Base-by-base conservation (phyloP, 176 grass and related monocot species). In the Tuctoria greenei region DNA sequence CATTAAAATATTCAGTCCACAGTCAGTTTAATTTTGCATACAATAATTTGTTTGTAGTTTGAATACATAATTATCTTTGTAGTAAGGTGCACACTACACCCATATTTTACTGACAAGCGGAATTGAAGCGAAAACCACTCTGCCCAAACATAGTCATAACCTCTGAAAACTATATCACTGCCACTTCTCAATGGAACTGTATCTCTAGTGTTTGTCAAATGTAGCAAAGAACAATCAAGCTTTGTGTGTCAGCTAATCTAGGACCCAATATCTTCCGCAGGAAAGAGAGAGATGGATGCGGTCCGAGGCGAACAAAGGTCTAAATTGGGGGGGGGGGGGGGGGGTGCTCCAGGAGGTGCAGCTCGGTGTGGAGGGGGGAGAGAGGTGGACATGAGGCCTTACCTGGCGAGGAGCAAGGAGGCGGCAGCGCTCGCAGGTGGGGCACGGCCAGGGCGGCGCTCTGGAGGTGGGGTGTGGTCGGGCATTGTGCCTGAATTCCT, bases 291-390 rank as follows among this genome's bases (percentile, higher is more conserved):
- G 10, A 49, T 15, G 11, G 45, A 28, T 21, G 5, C 11, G 15
- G n/a, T 23, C 44, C 26, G 35, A 66, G 45, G 45, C 66, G 52
- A 41, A 57, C 10, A 56, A 37, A n/a, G 10, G 37, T 69, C 20
- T 27, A 68, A 69, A 15, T 58, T 40, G 52, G 52, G 51, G n/a
- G 63, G 43, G 60, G 47, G n/a, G n/a, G n/a, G n/a, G n/a, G n/a
- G n/a, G n/a, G n/a, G n/a, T n/a, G n/a, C n/a, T n/a, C n/a, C n/a
- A n/a, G n/a, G n/a, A n/a, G n/a, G n/a, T n/a, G n/a, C n/a, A n/a
- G n/a, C n/a, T n/a, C n/a, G n/a, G n/a, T n/a, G n/a, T n/a, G n/a
- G n/a, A n/a, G n/a, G n/a, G n/a, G n/a, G n/a, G n/a, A n/a, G n/a
- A n/a, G n/a, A n/a, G n/a, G n/a, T n/a, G n/a, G n/a, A n/a, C n/a